These are phyloP conservation scores for Nothophytophthora sp. DNA, from an alignment of 352 stramenopile genomes.

Conservation along the genomic window DNA sequence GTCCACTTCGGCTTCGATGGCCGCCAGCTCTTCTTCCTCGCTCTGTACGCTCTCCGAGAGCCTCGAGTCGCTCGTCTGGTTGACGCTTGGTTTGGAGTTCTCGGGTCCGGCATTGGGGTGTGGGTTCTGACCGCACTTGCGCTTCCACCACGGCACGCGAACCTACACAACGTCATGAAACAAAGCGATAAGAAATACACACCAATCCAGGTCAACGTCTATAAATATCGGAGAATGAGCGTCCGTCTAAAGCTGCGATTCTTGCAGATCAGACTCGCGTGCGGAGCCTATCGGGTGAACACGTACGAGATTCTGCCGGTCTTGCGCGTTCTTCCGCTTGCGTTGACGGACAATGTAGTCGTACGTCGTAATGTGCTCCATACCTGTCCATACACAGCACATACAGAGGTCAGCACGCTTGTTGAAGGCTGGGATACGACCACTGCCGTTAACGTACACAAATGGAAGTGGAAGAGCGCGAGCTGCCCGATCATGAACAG, in stretches of 20 bases:
- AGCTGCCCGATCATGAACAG: slow-evolving; percentile 82
- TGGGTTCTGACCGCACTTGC: slow-evolving; percentile 19
- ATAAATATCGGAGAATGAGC: slow-evolving; percentile 23
- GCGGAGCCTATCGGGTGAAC: slow-evolving; percentile 50
- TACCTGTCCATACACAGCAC: slow-evolving; percentile 31
- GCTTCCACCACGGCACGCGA: slow-evolving; percentile 37
- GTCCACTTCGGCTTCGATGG: slow-evolving; percentile 78
- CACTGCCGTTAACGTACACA: slow-evolving; percentile 57
- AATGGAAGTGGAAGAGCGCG: slow-evolving; percentile 80
- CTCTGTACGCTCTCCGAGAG: slow-evolving; percentile 57
- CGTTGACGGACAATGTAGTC: slow-evolving; percentile 88
- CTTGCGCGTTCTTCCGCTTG: slow-evolving; percentile 68
- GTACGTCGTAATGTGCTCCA: slow-evolving; percentile 85
- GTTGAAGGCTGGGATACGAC: background rate
- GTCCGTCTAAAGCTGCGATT: too few species aligned
- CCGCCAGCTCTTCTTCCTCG: slow-evolving; percentile 66
- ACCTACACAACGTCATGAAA: slow-evolving; percentile 15
- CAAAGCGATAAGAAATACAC: slow-evolving; percentile 7
- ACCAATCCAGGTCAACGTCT: slow-evolving; percentile 12
- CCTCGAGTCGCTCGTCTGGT: slow-evolving; percentile 59
- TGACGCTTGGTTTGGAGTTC: slow-evolving; percentile 41
- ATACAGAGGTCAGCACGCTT: background rate
- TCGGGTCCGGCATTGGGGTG: slow-evolving; percentile 4
- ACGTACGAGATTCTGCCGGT: slow-evolving; percentile 72
- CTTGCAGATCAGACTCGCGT: too few species aligned